Percentiles rank a stretch among this genome's conserved stretches.
These are phyloP conservation scores for Fraxinus xanthoxyloides DNA, from an alignment of 305 asterid genomes.

Conservation along the genomic window DNA sequence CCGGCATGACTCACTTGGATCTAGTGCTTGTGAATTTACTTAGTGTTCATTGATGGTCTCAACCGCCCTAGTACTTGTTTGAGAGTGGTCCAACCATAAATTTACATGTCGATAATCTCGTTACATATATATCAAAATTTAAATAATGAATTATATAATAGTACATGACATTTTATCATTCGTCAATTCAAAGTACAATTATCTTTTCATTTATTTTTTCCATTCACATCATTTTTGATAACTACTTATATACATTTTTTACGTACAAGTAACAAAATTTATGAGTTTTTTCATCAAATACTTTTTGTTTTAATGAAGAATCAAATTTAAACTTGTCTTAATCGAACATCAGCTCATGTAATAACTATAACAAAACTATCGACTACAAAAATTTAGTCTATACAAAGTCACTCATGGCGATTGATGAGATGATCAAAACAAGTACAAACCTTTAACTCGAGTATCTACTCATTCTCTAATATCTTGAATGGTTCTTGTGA, in stretches of 20 bases:
- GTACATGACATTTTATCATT: too few species aligned
- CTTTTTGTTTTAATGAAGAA: neutral
- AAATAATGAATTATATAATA: too few species aligned
- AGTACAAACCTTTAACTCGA: neutral
- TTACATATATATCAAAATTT: too few species aligned
- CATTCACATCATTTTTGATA: too few species aligned
- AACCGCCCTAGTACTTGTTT: neutral
- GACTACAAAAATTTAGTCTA: too few species aligned
- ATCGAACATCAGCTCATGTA: too few species aligned
- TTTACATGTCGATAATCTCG: neutral
- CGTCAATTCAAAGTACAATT: too few species aligned
- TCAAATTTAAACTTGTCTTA: neutral
- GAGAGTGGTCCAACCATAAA: neutral
- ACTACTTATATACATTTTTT: too few species aligned
- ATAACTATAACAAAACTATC: too few species aligned
- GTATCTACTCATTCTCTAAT: neutral
- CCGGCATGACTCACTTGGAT: constrained; percentile 23
- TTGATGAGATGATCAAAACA: neutral
- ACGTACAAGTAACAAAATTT: too few species aligned
- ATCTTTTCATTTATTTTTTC: too few species aligned
- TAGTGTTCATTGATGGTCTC: constrained; percentile 19
- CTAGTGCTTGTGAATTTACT: constrained; percentile 6
- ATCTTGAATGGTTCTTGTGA: neutral
- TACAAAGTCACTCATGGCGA: too few species aligned
- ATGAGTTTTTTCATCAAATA: neutral